A percentile compares a stretch with the other conserved stretches of the same genome.
Conservation (phyloP, 306 rosid species). For the Cucumis sativus region Cucumber_9930_V3 NC_026655.2:4562501-4563000, state of each 20-base stretch:
- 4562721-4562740: slow-evolving; percentile 98
- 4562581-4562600: neutral
- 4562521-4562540: neutral
- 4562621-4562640: neutral
- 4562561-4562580: neutral
- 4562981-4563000: neutral
- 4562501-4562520: slow-evolving; percentile 57
- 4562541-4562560: neutral
- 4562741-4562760: slow-evolving; percentile 95
- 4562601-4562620: neutral
- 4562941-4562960: neutral
- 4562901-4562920: slow-evolving; percentile 10
- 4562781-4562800: slow-evolving; percentile 56
- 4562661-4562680: slow-evolving; percentile 2
- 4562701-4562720: slow-evolving; percentile 85
- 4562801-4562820: slow-evolving; percentile 88
- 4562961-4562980: neutral
- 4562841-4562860: slow-evolving; percentile 90
- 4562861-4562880: slow-evolving; percentile 65
- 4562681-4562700: slow-evolving; percentile 73
- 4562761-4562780: slow-evolving; percentile 71
- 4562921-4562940: neutral
- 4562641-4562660: neutral
- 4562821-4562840: slow-evolving; percentile 91
- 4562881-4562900: slow-evolving; percentile 96